These are phyloP conservation scores for Penicillium bovifimosum DNA, from an alignment of 495 filamentous ascomycete species.

Conservation along the genomic window DNA sequence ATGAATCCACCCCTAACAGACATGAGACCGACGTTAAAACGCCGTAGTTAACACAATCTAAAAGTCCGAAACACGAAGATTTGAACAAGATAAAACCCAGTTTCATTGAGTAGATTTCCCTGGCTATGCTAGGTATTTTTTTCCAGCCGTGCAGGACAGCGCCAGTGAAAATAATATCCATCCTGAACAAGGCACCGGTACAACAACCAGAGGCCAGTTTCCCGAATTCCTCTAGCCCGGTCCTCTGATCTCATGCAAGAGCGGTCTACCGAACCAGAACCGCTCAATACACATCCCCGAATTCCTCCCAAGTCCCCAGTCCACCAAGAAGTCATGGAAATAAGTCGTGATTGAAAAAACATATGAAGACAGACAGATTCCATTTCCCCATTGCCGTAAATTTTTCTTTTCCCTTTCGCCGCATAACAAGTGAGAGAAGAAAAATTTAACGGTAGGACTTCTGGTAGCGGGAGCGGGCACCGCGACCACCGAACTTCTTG, in stretches of 20 bases:
- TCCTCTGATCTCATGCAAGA: conserved; percentile 15
- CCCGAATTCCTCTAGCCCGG: conserved; percentile 17
- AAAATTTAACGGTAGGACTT: conserved; percentile 67
- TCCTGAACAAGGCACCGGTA: conserved; percentile 24
- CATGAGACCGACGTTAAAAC: background rate
- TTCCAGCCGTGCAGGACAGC: conserved; percentile 29
- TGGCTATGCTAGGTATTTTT: conserved; percentile 35
- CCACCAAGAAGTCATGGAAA: conserved; percentile 25
- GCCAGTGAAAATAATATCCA: conserved; percentile 29
- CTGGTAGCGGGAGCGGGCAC: conserved; percentile 95
- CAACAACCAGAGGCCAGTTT: conserved; percentile 13
- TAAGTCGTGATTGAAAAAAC: conserved; percentile 23
- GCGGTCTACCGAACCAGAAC: conserved; percentile 13
- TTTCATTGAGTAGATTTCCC: conserved; percentile 35
- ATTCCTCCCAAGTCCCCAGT: conserved; percentile 22
- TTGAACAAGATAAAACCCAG: conserved; percentile 31
- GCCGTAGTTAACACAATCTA: background rate
- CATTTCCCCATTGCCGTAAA: conserved; percentile 20
- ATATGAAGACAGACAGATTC: conserved; percentile 17
- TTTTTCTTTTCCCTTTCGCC: conserved; percentile 19
- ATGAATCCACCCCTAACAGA: conserved; percentile 39
- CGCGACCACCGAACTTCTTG: conserved; percentile 83
- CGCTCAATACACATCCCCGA: conserved; percentile 20
- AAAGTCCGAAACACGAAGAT: background rate
- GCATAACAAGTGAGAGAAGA: conserved; percentile 16